Evolutionary conservation across 148 eudicot genomes (phyloP).

Genomic region (Salicornia ramosissima): DNA sequence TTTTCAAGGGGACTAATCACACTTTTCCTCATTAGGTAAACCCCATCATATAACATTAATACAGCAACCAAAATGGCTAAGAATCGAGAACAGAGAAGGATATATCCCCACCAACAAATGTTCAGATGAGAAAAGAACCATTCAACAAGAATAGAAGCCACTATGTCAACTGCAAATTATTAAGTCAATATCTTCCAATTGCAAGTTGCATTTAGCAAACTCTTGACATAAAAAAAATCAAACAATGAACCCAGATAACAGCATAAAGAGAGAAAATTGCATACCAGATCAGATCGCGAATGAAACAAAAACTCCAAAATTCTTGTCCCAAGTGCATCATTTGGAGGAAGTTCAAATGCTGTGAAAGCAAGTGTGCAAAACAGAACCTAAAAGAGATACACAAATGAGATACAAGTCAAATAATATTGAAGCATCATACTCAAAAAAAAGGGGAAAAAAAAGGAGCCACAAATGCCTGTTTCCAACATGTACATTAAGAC

Average conservation of each 20-base stretch:
- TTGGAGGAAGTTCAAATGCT: constrained; percentile 98
- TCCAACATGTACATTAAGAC: not conserved
- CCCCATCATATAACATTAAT: not conserved
- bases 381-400: constrained; percentile 50
- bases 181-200: constrained; percentile 1
- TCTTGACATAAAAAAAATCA: not conserved
- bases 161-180: not conserved
- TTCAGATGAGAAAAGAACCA: not conserved
- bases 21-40: not conserved
- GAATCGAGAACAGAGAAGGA: not conserved
- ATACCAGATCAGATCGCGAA: constrained; percentile 90
- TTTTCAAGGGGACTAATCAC: not conserved
- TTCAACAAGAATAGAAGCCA: not conserved
- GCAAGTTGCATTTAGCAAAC: not conserved
- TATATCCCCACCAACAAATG: not conserved
- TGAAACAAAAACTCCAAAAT: constrained; percentile 76
- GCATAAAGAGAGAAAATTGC: constrained; percentile 16
- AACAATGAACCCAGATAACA: constrained; percentile 6
- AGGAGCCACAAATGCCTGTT: not conserved
- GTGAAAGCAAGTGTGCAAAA: constrained; percentile 86
- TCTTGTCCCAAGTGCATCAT: constrained; percentile 83
- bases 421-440: not conserved
- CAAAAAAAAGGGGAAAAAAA: not conserved
- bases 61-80: not conserved
- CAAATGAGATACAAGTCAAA: not conserved